Base-by-base conservation (phyloP, 2,329 filamentous ascomycete species). In the Bertia moriformis region DNA sequence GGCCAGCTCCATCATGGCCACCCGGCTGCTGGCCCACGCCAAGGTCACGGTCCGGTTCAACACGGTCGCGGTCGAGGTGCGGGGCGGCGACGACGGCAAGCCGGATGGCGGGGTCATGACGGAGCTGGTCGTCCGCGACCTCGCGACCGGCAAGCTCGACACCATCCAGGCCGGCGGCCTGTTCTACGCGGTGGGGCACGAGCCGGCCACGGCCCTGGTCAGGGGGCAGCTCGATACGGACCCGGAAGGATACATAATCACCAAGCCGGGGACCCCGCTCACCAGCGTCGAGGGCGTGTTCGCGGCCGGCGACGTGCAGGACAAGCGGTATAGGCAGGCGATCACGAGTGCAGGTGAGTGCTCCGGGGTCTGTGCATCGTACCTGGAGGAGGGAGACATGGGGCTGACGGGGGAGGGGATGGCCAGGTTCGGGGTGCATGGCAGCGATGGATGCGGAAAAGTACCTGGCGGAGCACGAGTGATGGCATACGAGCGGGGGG, bases 171-270 rank as follows among this genome's bases (percentile, higher is more conserved):
- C 89, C 38, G 93, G 82, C 60, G 91, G 91, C 18, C 70, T 98
- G 18, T 98, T 98, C 64, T 98, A 98, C 61, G 91, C 91, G 52
- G 82, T 98, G 39, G 91, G 91, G 18, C 91, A 98, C 63, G 89
- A 95, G 57, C 91, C 91, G 12, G 91, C 91, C 38, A 96, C 86
- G 1, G 54, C 62, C n/a, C 69, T 98, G 32, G 82, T 98, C 62
- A 93, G 91, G 73, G 86, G 75, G 39, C 87, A 96, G 66, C 53
- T 98, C 44, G 73, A 91, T 44, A 83, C 82, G 53, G 91, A 98
- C 54, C 72, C 73, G 45, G 89, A 96, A 45, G 87, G 86, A 17
- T 98, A 98, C 62, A 76, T 98, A 42, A 59, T 86, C 50, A 98
- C 91, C 41, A 75, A 82, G 60, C 83, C 91, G 3, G 91, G 91